phyloP scores from a whole-genome alignment of 1,139 yeast species.

The Wickerhamomyces sp. region DNA sequence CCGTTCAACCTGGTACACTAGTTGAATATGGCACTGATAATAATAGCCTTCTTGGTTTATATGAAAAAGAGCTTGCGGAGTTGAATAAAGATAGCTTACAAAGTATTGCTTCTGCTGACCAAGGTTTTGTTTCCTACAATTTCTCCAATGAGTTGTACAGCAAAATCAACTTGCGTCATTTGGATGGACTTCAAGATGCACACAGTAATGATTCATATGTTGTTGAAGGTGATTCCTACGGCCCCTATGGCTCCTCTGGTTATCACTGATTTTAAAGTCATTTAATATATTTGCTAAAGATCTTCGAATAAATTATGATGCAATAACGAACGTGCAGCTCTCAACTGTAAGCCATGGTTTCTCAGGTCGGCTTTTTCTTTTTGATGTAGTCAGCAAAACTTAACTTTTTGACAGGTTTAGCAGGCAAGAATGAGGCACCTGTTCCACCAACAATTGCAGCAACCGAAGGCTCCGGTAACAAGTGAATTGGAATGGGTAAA shows the following conservation, averaged over 20 bases:
- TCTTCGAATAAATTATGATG: too few species aligned
- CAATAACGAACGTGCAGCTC: too few species aligned
- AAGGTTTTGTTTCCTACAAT: conserved; percentile 1
- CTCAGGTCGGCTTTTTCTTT: conserved; percentile 46
- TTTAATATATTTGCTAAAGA: too few species aligned
- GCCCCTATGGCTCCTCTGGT: too few species aligned
- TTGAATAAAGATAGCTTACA: background rate
- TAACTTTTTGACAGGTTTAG: conserved; percentile 45
- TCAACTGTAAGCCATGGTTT: too few species aligned
- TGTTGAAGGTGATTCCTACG: conserved; percentile 6
- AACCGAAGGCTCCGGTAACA: conserved; percentile 2
- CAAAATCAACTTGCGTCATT: conserved; percentile 12
- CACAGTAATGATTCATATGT: conserved; percentile 1
- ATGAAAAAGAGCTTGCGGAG: conserved; percentile 1
- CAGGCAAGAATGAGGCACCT: conserved; percentile 4
- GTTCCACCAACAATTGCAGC: background rate
- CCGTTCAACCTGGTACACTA: background rate
- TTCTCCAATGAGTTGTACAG: conserved; percentile 13
- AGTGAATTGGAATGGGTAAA: conserved; percentile 26
- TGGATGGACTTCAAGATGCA: background rate
- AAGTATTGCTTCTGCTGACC: background rate
- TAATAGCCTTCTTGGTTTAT: conserved; percentile 5
- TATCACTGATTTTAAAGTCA: too few species aligned
- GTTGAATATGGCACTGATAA: background rate
- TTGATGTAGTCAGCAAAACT: conserved; percentile 82